These are phyloP conservation scores for Diutina scorzettiae DNA, from an alignment of 1,139 yeast species.

Conservation along the genomic window DNA sequence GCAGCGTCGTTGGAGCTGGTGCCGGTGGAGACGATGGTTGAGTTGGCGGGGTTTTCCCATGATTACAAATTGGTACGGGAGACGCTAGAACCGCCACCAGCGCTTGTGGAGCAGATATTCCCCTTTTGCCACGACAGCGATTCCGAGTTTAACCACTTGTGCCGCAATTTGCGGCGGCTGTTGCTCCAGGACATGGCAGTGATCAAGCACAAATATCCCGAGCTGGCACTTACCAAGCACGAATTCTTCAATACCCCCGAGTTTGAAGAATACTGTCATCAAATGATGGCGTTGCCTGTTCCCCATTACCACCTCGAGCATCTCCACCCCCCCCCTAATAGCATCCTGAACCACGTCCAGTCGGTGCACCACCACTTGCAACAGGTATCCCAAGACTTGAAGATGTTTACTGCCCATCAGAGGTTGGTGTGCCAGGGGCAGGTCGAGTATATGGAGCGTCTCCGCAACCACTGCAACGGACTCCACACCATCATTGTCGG, in stretches of 20 bases:
- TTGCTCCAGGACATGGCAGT: constrained; percentile 26
- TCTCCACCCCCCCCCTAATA: not conserved
- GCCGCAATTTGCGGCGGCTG: constrained; percentile 15
- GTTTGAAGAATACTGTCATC: constrained; percentile 14
- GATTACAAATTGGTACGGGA: constrained; percentile 15
- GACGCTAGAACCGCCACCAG: constrained; percentile 18
- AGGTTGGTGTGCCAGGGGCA: not conserved
- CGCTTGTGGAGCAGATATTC: constrained; percentile 17
- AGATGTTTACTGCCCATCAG: not conserved
- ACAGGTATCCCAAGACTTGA: not conserved
- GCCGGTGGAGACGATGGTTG: constrained; percentile 11
- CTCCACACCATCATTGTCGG: not conserved
- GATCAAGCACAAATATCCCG: constrained; percentile 16
- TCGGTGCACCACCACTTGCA: not conserved
- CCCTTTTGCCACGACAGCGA: constrained; percentile 16
- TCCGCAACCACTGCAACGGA: not conserved
- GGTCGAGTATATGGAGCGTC: not conserved
- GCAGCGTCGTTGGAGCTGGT: constrained; percentile 10
- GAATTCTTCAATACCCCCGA: constrained; percentile 17
- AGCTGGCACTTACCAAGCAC: constrained; percentile 17
- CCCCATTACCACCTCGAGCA: not conserved
- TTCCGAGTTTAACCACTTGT: constrained; percentile 6
- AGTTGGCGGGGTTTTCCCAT: constrained; percentile 17
- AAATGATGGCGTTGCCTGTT: constrained; percentile 7
- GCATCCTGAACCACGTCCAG: not conserved